Base-by-base conservation (phyloP, 2,329 filamentous ascomycete genomes). In the Fusarium goolgardi region DNA sequence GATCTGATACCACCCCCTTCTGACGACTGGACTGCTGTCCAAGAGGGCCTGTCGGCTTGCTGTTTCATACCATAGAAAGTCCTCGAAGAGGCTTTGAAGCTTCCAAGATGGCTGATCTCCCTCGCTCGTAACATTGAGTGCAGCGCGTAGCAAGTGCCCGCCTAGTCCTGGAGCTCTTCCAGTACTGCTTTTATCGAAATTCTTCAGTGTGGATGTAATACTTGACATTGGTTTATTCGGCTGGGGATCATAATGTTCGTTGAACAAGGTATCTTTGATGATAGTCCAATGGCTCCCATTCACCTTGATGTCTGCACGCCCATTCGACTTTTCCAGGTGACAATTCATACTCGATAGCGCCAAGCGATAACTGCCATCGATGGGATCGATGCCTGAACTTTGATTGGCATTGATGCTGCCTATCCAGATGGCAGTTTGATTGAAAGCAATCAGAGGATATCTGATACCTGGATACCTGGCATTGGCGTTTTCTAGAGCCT, bases 51-150 rank as follows among this genome's bases (percentile, higher is more conserved):
- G 45, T 0, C 37, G 35, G 8, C 35, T 35, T 35, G 59, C 46
- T 7, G 21, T 43, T 53, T 67, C 65, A 5, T 65, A 68, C 64
- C 64, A 68, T 12, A 67, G 32, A 15, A 67, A 65, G 7, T 50
- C 65, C 18, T 65, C 59, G 5, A 47, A 47, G n/a, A 68, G 59
- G 7, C 41, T 67, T 41, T 65, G 59, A 11, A 65, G 34, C 1
- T 35, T 37, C 65, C 59, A 67, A 4, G 5, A 29, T n/a, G 7
- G n/a, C 13, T 9, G 47, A n/a, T 20, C 29, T 5, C 31, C 54
- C 4, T 67, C 65, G 9, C 11, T 34, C 2, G 37, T 41, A 3
- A 18, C 9, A 13, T 25, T 40, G 1, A 55, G 39, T 4, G 55
- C 50, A 4, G 50, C 50, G 8, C 59, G 54, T 2, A 67, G 31